Conservation (phyloP, 768 basidiomycete genomes). For the Rhodosporidiobolus odoratus region DNA sequence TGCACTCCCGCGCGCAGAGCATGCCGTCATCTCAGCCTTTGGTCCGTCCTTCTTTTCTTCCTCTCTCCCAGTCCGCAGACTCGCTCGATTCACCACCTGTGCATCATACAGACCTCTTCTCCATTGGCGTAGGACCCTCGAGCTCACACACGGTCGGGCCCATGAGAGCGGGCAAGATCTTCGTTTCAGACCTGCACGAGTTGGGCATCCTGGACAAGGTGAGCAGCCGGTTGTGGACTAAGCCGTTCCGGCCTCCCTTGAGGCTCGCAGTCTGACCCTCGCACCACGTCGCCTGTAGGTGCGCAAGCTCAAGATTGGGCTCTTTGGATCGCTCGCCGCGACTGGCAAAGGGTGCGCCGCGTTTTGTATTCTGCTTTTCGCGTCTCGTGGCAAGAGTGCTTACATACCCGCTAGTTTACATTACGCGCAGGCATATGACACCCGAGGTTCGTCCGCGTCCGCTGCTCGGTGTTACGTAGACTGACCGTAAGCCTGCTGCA, state of each 20-base stretch:
- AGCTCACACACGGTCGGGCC: constrained; percentile 67
- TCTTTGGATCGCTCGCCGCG: constrained; percentile 91
- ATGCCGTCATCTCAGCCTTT: constrained; percentile 47
- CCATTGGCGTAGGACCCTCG: constrained; percentile 53
- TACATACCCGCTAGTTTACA: neutral
- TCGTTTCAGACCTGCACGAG: constrained; percentile 57
- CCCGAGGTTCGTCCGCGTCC: constrained; percentile 41
- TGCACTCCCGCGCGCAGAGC: constrained; percentile 53
- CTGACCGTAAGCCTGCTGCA: too few relatives aligned
- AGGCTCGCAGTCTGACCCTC: constrained; percentile 6
- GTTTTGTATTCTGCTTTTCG: constrained; percentile 45
- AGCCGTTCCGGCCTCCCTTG: neutral
- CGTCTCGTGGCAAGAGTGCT: too few relatives aligned
- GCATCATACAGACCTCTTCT: constrained; percentile 19
- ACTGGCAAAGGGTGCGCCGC: constrained; percentile 55
- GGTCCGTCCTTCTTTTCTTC: constrained; percentile 50
- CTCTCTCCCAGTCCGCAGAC: constrained; percentile 63
- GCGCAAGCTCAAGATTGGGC: constrained; percentile 71
- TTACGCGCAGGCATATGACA: constrained; percentile 45
- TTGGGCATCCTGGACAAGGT: constrained; percentile 68
- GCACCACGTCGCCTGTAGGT: constrained; percentile 52
- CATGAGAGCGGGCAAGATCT: constrained; percentile 63
- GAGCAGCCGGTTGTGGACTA: constrained; percentile 44
- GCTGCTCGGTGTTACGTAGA: too few relatives aligned
- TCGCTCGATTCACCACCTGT: neutral